Evolutionary conservation across 1,139 yeast species (phyloP), one percentile per base, ranked within the genome.

Genomic region (Lodderomyces parapsilosis): DNA sequence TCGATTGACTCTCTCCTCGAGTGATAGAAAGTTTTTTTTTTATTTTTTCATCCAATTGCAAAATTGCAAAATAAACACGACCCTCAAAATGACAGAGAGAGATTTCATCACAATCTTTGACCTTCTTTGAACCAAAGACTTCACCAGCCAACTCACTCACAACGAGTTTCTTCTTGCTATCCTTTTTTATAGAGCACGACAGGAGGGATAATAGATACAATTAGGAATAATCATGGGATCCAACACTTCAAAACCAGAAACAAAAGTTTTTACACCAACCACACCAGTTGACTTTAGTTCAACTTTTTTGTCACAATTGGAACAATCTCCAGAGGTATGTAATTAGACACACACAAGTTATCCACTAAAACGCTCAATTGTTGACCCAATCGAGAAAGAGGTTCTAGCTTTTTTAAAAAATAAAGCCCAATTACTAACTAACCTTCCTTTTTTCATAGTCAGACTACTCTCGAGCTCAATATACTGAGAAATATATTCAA

Each of bases 391-490:
- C n/a, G n/a, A n/a, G n/a, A n/a, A n/a, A n/a, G n/a, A n/a, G n/a
- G n/a, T n/a, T n/a, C n/a, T n/a, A n/a, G n/a, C n/a, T n/a, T n/a
- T n/a, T n/a, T n/a, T n/a, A n/a, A n/a, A n/a, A n/a, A n/a, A n/a
- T n/a, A n/a, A n/a, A n/a, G 23, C 5, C 23, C 23, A 20, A 20
- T 20, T 55, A 62, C 65, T 63, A 62, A 62, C 66, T n/a, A n/a
- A n/a, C n/a, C n/a, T n/a, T 15, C 13, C 22, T 9, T 18, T 19
- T 19, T 19, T 11, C 20, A 6, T 49, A 73, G 73, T 80, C 94
- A 7, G 91, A 90, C 60, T 86, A 80, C 61, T 80, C 95, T 15
- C 81, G 96, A 57, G 76, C 85, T 40, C 96, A 89, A 60, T 78
- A 83, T 59, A 78, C 89, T 14, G 93, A 87, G 49, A 82, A 81